These are phyloP conservation scores for Vitis riparia DNA, from an alignment of 164 flowering plant genomes.

Conservation along the genomic window DNA sequence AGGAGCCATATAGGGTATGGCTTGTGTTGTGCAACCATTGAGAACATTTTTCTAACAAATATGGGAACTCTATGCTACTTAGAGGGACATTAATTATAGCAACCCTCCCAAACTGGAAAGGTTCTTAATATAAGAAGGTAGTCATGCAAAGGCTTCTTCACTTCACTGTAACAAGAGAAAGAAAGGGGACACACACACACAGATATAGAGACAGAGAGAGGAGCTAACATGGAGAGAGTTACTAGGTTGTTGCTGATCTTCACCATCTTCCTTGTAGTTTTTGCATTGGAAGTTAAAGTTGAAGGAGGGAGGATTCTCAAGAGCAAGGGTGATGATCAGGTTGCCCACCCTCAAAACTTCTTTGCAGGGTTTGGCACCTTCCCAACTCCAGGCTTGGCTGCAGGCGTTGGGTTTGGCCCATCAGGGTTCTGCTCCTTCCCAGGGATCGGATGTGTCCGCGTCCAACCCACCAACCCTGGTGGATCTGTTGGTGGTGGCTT, in stretches of 20 bases:
- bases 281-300: neutral
- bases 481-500: slow-evolving; percentile 1
- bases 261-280: slow-evolving; percentile 8
- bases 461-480: slow-evolving; percentile 8
- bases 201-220: neutral
- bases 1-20: no score
- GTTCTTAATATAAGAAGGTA: no score
- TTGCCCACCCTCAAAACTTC: slow-evolving; percentile 15
- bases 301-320: slow-evolving; percentile 21
- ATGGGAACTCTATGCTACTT: no score
- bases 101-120: no score
- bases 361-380: slow-evolving; percentile 1
- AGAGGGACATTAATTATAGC: no score
- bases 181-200: neutral
- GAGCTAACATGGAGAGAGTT: slow-evolving; percentile 13
- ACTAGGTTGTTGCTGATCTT: slow-evolving; percentile 7
- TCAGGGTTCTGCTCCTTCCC: slow-evolving; percentile 3
- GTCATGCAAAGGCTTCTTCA: no score
- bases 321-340: neutral
- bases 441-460: slow-evolving; percentile 3
- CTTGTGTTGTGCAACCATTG: no score
- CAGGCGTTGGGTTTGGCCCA: slow-evolving; percentile 9
- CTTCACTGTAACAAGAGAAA: neutral
- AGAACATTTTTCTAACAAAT: no score
- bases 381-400: slow-evolving; percentile 13